These are phyloP conservation scores for Paraglomus brasilianum DNA, from an alignment of 192 early-diverging fungal genomes.

Conservation along the genomic window DNA sequence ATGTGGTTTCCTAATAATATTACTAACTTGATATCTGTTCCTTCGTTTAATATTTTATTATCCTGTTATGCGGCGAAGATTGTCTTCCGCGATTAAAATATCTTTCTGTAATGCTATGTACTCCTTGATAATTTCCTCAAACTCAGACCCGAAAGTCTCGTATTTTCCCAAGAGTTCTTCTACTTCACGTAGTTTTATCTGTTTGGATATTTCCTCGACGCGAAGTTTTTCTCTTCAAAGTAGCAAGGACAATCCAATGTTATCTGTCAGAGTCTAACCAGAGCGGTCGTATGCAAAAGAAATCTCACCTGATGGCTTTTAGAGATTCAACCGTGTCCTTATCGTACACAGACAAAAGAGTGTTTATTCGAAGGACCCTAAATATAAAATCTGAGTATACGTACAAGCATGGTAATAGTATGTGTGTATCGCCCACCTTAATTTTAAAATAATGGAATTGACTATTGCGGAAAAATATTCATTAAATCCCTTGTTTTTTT, in stretches of 20 bases:
- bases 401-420: neutral
- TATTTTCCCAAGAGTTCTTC: neutral
- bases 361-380: neutral
- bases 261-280: no score
- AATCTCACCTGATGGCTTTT: neutral
- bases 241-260: neutral
- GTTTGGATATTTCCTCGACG: conserved; percentile 1
- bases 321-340: conserved; percentile 3
- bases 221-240: neutral
- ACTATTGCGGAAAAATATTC: conserved; percentile 7
- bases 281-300: no score
- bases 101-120: conserved; percentile 2
- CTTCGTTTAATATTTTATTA: no score
- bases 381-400: neutral
- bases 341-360: conserved; percentile 1
- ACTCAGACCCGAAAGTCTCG: neutral
- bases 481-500: conserved; percentile 18
- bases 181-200: neutral
- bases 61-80: no score
- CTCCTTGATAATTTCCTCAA: conserved; percentile 14
- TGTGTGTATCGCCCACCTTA: neutral
- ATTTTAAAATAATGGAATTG: neutral
- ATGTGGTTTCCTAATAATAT: no score
- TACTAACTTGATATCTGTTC: no score
- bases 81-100: conserved; percentile 2